These are phyloP conservation scores for Colletotrichum plurivorum DNA, from an alignment of 2,329 filamentous ascomycete genomes.

Conservation along the genomic window DNA sequence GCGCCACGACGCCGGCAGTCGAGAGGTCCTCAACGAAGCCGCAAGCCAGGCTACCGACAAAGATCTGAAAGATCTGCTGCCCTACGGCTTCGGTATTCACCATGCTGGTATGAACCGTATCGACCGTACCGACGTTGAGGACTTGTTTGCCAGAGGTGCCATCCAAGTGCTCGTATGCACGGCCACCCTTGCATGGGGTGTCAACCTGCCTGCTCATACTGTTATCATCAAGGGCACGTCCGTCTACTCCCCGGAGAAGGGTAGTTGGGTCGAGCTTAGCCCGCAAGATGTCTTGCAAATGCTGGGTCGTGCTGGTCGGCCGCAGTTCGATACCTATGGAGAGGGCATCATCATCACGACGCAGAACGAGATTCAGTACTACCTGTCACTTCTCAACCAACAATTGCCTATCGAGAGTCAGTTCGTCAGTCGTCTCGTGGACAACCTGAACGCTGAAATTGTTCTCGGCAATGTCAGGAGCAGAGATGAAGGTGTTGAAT, in stretches of 20 bases:
- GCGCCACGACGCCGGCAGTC: constrained; percentile 90
- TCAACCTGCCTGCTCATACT: constrained; percentile 96
- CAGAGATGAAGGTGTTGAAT: constrained; percentile 97
- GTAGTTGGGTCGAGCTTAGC: constrained; percentile 97
- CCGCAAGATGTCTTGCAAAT: constrained; percentile 98
- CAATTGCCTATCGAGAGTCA: constrained; percentile 98
- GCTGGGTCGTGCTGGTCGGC: constrained; percentile 95
- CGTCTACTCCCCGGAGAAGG: constrained; percentile 98
- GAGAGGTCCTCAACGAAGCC: constrained; percentile 89
- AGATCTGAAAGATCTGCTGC: constrained; percentile 93
- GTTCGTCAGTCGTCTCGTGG: constrained; percentile 90
- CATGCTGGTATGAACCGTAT: constrained; percentile 96
- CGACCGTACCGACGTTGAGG: constrained; percentile 96
- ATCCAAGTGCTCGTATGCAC: constrained; percentile 98
- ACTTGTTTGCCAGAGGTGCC: constrained; percentile 90
- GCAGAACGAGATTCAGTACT: constrained; percentile 95
- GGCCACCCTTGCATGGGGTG: constrained; percentile 98
- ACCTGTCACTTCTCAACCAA: constrained; percentile 95
- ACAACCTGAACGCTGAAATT: constrained; percentile 96
- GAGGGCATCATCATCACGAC: constrained; percentile 99
- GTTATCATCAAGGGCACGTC: constrained; percentile 99
- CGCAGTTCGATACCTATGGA: constrained; percentile 97
- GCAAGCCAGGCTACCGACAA: constrained; percentile 85
- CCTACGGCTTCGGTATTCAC: constrained; percentile 98
- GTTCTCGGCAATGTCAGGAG: constrained; percentile 93